Evolutionary conservation across 768 basidiomycete genomes (phyloP), one percentile per base, ranked within the genome.

Genomic region (Lactarius sp.): DNA sequence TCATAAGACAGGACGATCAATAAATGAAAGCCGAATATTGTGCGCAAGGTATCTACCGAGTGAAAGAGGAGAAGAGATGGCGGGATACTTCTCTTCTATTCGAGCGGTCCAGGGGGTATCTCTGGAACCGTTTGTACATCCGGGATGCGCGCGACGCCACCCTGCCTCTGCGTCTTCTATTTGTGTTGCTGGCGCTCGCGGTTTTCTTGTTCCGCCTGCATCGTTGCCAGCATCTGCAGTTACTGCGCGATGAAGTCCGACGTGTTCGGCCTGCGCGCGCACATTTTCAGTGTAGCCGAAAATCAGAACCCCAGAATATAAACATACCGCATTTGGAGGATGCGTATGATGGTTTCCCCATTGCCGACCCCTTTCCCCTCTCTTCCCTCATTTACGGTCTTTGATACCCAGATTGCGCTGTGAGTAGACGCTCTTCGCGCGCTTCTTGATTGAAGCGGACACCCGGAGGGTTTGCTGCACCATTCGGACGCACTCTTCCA

Each of bases 371-470:
- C 87, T 64, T 88, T 85, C 74, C 92, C 84, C 69, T 92, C 80
- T 83, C 80, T 95, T 94, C 78, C 95, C 92, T 74, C 85, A 85
- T 81, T 98, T 98, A 66, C 93, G 83, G 70, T 94, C 86, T 74
- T 88, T 88, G 73, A 99, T 99, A 12, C 96, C 96, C 6, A 98
- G 83, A 73, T 98, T 99, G 54, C 94, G 85, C 70, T 96, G 94
- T 13, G 86, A 79, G 67, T 93, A 91, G 20, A 99, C 90, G 64
- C 92, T 93, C 82, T 98, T 98, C 2, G 86, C 89, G 10, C 94
- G 87, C 73, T 90, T 92, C 79, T 90, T 91, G 68, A 90, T 79
- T 10, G 88, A 83, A 7, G 91, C 84, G 0, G 86, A 80, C 5
- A 83, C 80, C 14, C 88, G 83, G 41, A 98, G 77, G 12, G 83